phyloP scores from a whole-genome alignment of 2,329 filamentous ascomycete genomes.

The Chaetomium sp. region DNA sequence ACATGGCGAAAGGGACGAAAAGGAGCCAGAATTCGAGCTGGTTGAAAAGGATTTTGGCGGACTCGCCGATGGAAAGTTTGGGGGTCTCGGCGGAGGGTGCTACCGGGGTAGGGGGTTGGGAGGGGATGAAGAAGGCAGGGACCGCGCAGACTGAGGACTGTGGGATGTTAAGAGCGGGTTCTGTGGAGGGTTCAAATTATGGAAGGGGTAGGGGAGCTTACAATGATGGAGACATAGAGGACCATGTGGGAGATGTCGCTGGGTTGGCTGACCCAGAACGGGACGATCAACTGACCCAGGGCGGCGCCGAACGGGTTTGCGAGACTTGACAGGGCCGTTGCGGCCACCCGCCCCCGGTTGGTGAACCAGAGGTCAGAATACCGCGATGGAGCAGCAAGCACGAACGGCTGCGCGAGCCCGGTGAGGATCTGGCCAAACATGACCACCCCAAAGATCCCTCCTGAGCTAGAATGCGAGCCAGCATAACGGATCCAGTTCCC shows the following conservation, averaged over 20 bases:
- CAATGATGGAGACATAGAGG: constrained; percentile 80
- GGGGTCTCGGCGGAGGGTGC: constrained; percentile 65
- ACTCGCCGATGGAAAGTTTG: constrained; percentile 57
- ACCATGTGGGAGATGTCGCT: constrained; percentile 77
- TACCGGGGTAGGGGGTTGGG: constrained; percentile 73
- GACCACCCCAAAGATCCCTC: constrained; percentile 71
- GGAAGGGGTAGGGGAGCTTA: constrained; percentile 45
- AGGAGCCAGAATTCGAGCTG: constrained; percentile 79
- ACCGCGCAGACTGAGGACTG: constrained; percentile 67
- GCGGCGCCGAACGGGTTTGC: constrained; percentile 91
- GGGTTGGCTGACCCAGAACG: constrained; percentile 68
- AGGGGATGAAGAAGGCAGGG: constrained; percentile 80
- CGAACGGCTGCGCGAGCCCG: constrained; percentile 88
- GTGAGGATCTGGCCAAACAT: constrained; percentile 93
- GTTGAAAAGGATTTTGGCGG: constrained; percentile 53
- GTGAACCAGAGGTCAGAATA: constrained; percentile 98
- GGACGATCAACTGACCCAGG: constrained; percentile 82
- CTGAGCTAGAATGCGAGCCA: constrained; percentile 55
- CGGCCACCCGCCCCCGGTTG: constrained; percentile 76
- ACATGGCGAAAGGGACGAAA: constrained; percentile 77
- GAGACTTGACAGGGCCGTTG: constrained; percentile 80
- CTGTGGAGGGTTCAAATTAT: background rate
- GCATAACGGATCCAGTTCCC: constrained; percentile 94
- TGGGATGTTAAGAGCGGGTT: constrained; percentile 18
- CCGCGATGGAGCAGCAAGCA: constrained; percentile 82